A percentile compares a stretch with the other conserved stretches of the same genome.
Conservation (phyloP, 306 rosid species). For the Castanea mollissima region DNA sequence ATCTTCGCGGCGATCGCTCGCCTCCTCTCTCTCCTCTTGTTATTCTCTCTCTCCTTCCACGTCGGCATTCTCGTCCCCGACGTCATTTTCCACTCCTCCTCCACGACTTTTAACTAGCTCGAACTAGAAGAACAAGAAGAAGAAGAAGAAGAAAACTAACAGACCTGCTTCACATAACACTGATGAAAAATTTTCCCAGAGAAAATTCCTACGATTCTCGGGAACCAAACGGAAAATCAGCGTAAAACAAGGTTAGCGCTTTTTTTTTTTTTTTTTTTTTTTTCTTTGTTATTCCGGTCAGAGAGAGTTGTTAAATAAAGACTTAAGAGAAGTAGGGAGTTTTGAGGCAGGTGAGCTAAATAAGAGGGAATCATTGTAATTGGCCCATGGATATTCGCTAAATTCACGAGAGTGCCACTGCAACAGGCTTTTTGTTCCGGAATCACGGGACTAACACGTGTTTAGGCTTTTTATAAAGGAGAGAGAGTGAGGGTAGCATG, state of each 20-base stretch:
- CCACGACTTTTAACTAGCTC: background rate
- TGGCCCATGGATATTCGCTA: background rate
- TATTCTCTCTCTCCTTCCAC: conserved; percentile 71
- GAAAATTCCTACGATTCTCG: background rate
- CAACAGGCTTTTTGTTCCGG: conserved; percentile 12
- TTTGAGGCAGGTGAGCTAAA: conserved; percentile 17
- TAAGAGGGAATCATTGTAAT: conserved; percentile 1
- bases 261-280: background rate
- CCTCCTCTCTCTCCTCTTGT: conserved; percentile 58
- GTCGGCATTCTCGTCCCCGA: conserved; percentile 68
- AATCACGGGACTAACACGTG: conserved; percentile 53
- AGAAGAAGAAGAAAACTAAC: too few relatives aligned
- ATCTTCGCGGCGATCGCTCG: conserved; percentile 72
- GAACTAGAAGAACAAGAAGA: background rate
- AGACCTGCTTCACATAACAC: background rate
- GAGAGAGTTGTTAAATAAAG: background rate
- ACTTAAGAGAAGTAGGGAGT: background rate
- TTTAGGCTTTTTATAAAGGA: conserved; percentile 35
- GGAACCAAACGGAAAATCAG: conserved; percentile 21
- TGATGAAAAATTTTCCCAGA: background rate
- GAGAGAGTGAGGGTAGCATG: background rate
- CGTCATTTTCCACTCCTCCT: conserved; percentile 31
- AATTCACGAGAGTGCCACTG: conserved; percentile 36
- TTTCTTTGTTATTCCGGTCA: background rate
- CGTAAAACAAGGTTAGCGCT: conserved; percentile 18